Evolutionary conservation across 495 filamentous ascomycete genomes (phyloP).

Genomic region (Neurospora sp.): DNA sequence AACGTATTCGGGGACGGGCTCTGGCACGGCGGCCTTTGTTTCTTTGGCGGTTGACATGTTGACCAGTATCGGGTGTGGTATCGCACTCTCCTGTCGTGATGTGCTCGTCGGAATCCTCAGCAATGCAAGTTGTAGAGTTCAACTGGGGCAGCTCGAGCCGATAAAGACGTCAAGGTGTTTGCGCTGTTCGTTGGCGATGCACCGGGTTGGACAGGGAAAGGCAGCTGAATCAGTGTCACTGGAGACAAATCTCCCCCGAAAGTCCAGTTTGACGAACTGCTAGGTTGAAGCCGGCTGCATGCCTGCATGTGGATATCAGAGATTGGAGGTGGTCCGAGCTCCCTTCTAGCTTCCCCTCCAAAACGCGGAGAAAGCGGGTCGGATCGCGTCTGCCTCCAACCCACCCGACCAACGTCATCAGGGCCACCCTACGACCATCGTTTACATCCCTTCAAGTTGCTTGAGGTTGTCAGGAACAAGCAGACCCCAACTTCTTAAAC

Average conservation of each 20-base stretch:
- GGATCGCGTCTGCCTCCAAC: neutral
- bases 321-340: conserved; percentile 14
- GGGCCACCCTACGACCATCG: neutral
- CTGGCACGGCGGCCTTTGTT: conserved; percentile 1
- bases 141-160: neutral
- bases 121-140: neutral
- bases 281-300: conserved; percentile 15
- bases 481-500: neutral
- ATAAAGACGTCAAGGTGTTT: neutral
- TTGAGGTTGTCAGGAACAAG: neutral
- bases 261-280: conserved; percentile 2
- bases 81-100: neutral
- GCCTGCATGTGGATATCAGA: conserved; percentile 5
- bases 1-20: conserved; percentile 5
- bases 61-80: neutral
- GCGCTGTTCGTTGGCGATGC: neutral
- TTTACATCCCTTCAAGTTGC: neutral
- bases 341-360: conserved; percentile 1
- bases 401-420: neutral
- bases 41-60: conserved; percentile 7
- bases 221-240: neutral
- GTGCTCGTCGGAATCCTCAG: neutral
- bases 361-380: neutral
- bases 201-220: neutral
- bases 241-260: neutral